Base-by-base conservation (phyloP, 257 asterid genomes). In the Osmanthus fragrans region DNA sequence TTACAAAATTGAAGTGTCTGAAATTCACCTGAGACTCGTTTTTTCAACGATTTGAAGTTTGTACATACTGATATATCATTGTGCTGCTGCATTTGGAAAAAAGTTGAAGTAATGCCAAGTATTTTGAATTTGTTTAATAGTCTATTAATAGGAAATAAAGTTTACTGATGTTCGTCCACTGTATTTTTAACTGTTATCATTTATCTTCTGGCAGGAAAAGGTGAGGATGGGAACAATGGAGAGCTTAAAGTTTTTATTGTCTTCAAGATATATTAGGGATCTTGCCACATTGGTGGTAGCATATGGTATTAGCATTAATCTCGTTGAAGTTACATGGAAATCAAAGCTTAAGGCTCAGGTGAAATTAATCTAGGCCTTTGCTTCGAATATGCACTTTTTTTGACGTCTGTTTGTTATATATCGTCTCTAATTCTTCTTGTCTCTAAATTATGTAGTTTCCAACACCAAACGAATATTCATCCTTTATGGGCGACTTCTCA, bases 301-400 rank as follows among this genome's bases (percentile, higher is more conserved):
- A 36, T 95, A 95, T 71, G 98, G 99, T 64, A 93, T 95, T 37
- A 93, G 98, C 87, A 95, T 95, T 72, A 95, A 95, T 86, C 96
- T 95, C 49, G 99, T 95, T 1, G 99, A 95, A 87, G 99, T 95
- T 71, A 95, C 98, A 6, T 95, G 99, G 99, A 95, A 95, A 80
- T 95, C 99, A 1, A 95, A 95, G 90, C 98, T 93, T 86, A 95
- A 95, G 87, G 99, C 98, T 77, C 98, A 95, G 99, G 99, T 93
- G 82, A 71, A 71, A 32, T 11, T 36, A 27, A 37, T 51, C 70
- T 23, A 36, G 33, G 10, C 71, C 45, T 39, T 36, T 36, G n/a
- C 71, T 45, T 76, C 39, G n/a, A 39, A 56, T 54, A 39, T 40
- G 15, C 25, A 8, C 73, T 54, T 0, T 51, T 25, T 11, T 39